Base-by-base conservation (phyloP, 2,329 filamentous ascomycete species). In the Ophiostoma sp. region DNA sequence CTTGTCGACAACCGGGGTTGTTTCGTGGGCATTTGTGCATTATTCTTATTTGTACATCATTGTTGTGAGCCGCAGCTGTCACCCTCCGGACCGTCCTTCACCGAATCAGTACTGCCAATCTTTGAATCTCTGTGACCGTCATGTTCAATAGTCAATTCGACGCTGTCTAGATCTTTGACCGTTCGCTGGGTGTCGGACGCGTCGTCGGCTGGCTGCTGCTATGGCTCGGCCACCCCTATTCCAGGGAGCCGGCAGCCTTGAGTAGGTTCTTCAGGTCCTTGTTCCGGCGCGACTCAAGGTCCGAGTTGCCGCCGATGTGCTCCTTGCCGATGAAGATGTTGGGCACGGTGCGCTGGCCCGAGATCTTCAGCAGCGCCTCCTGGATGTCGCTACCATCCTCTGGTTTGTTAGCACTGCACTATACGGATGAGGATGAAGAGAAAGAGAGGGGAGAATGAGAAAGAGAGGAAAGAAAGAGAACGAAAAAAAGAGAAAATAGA, bases 281-380 rank as follows among this genome's bases (percentile, higher is more conserved):
- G 79, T 84, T 86, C 67, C 78, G 78, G 67, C 73, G 74, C 1
- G 81, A 83, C 81, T 93, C 89, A 72, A 96, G 79, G 74, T 95
- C 94, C 38, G 92, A 96, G 86, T 98, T 98, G 74, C 95, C 95
- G 72, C 95, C 95, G 78, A 99, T 96, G 81, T 97, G 94, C 83
- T 96, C 82, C 82, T 93, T 82, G 74, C 81, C 82, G 80, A 99
- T 98, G 84, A 91, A 98, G 82, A 97, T 90, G 83, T 98, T 98
- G 75, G 95, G 95, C 5, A 99, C 95, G 75, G 91, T 94, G 75
- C 88, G 84, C 84, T 99, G 95, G 78, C 85, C 84, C 69, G 88
- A 92, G 75, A 98, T 86, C 72, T 94, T 85, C 73, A 86, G 79
- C 70, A 99, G 90, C 40, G 93, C 92, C 72, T 87, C 83, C 83